phyloP scores from a whole-genome alignment of 2,329 filamentous ascomycete species.

The Colletotrichum aenigma region DNA sequence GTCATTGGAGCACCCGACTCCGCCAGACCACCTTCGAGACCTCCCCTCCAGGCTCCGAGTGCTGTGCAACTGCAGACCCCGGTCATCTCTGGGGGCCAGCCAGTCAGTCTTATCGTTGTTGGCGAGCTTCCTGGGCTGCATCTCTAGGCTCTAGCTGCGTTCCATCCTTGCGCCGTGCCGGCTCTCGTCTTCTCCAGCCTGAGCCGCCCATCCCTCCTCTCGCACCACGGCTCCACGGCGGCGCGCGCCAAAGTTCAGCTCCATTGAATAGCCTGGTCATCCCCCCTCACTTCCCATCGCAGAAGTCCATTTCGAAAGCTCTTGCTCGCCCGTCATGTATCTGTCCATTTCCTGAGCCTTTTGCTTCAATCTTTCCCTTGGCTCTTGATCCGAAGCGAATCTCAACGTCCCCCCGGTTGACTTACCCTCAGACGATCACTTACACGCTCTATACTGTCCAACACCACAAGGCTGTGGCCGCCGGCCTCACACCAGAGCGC shows the following conservation, averaged over 20 bases:
- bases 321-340: background rate
- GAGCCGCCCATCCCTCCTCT: background rate
- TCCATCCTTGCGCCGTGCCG: constrained; percentile 12
- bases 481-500: background rate
- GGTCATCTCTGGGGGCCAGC: background rate
- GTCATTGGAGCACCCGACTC: background rate
- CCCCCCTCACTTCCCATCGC: constrained; percentile 10
- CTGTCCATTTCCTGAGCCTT: background rate
- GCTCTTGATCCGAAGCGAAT: background rate
- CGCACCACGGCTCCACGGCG: background rate
- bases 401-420: background rate
- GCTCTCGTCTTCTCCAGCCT: background rate
- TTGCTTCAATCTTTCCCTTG: background rate
- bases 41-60: constrained; percentile 4
- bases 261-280: constrained; percentile 16
- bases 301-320: background rate
- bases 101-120: background rate
- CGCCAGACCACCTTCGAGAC: constrained; percentile 13
- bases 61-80: background rate
- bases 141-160: background rate
- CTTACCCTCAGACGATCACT: background rate
- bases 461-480: constrained; percentile 16
- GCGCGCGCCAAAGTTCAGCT: constrained; percentile 1
- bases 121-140: background rate
- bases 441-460: background rate